Percentiles rank a stretch among this genome's conserved stretches.
phyloP scores from a whole-genome alignment of 768 basidiomycete genomes.

The Lactarius pseudohatsudake region DNA sequence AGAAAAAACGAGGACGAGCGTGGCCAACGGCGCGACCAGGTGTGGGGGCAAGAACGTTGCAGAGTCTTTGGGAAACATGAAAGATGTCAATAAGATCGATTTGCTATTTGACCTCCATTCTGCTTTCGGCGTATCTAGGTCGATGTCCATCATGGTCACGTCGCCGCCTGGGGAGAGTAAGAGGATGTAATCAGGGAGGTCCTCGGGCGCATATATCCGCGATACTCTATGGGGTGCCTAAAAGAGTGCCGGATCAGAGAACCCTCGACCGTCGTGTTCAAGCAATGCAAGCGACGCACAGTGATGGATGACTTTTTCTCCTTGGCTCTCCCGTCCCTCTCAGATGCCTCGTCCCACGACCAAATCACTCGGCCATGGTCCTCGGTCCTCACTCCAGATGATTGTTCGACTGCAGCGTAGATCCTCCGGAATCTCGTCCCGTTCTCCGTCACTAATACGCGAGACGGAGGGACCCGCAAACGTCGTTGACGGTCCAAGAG shows the following conservation, averaged over 20 bases:
- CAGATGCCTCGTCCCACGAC: constrained; percentile 32
- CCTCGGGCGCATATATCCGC: constrained; percentile 39
- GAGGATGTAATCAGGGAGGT: constrained; percentile 34
- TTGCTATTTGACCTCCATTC: constrained; percentile 29
- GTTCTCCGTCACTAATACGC: constrained; percentile 10
- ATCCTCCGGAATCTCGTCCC: constrained; percentile 23
- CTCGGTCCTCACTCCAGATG: constrained; percentile 2
- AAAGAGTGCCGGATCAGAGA: constrained; percentile 6
- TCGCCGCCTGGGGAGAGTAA: constrained; percentile 38
- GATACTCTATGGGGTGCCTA: constrained; percentile 48
- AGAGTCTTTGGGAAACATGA: constrained; percentile 35
- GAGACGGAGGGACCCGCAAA: constrained; percentile 30
- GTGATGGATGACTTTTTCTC: constrained; percentile 48
- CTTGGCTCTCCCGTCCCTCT: constrained; percentile 39
- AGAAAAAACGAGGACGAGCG: constrained; percentile 27
- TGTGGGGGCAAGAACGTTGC: constrained; percentile 35
- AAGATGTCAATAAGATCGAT: constrained; percentile 36
- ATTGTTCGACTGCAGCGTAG: constrained; percentile 24
- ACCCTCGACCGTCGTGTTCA: constrained; percentile 13
- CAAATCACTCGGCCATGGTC: constrained; percentile 28
- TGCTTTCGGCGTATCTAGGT: constrained; percentile 33
- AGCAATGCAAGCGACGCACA: constrained; percentile 9
- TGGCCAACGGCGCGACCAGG: constrained; percentile 17
- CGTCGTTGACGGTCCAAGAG: constrained; percentile 28
- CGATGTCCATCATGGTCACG: constrained; percentile 36